Percentiles rank a stretch among this genome's conserved stretches.
Evolutionary conservation across 441 rosid genomes (phyloP).

Genomic region (Kokia cookei): DNA sequence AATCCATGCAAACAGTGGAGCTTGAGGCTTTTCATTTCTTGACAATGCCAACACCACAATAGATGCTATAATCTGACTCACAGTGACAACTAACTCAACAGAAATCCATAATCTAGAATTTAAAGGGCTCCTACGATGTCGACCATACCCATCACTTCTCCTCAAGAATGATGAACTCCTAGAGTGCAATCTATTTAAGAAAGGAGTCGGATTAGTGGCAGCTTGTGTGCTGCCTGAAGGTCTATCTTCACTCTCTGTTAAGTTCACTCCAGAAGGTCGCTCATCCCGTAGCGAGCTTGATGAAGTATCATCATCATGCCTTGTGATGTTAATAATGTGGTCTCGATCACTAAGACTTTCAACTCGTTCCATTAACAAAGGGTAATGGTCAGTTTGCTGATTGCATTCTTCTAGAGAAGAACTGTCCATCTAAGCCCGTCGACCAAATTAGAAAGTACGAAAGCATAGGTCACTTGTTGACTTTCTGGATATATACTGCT

Average conservation of each 20-base stretch:
- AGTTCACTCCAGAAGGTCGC: slow-evolving; percentile 20
- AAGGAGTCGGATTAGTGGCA: slow-evolving; percentile 14
- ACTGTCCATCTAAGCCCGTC: slow-evolving; percentile 59
- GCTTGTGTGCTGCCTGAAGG: slow-evolving; percentile 17
- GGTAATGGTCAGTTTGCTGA: slow-evolving; percentile 35
- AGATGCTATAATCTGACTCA: slow-evolving; percentile 66
- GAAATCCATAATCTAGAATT: slow-evolving; percentile 73
- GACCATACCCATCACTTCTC: slow-evolving; percentile 45
- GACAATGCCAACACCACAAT: slow-evolving; percentile 51
- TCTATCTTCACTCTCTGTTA: slow-evolving; percentile 25
- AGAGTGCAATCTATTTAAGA: slow-evolving; percentile 30
- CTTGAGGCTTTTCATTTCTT: slow-evolving; percentile 57
- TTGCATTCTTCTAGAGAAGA: slow-evolving; percentile 32
- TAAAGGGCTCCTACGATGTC: slow-evolving; percentile 51
- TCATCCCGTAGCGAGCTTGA: slow-evolving; percentile 39
- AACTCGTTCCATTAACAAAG: slow-evolving; percentile 52
- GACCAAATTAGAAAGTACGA: slow-evolving; percentile 16
- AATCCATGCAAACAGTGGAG: slow-evolving; percentile 64
- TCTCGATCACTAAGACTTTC: slow-evolving; percentile 25
- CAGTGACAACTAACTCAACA: slow-evolving; percentile 57
- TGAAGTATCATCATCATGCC: slow-evolving; percentile 28
- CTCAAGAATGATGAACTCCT: slow-evolving; percentile 30
- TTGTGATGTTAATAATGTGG: slow-evolving; percentile 44
- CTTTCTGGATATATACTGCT: slow-evolving; percentile 6
- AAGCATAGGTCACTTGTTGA: slow-evolving; percentile 17